Percentiles rank a stretch among this genome's conserved stretches.
phyloP scores from a whole-genome alignment of 352 stramenopile genomes.

The Thalassiosira hispida region DNA sequence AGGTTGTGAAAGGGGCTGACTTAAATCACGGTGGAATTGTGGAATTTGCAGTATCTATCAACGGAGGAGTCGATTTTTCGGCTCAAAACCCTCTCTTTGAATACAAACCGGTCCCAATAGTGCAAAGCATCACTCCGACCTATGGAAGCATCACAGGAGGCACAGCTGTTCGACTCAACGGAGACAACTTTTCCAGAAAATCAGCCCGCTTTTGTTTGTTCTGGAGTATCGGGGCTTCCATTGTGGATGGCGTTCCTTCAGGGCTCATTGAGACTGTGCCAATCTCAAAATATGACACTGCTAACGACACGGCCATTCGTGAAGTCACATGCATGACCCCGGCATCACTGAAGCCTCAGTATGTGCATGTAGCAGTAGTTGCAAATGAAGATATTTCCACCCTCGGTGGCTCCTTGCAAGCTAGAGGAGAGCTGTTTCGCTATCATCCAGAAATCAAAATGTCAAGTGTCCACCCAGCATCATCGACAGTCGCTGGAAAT shows the following conservation, averaged over 20 bases:
- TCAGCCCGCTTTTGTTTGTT: slow-evolving; percentile 53
- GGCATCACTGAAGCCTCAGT: slow-evolving; percentile 31
- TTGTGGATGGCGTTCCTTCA: slow-evolving; percentile 4
- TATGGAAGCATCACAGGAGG: slow-evolving; percentile 87
- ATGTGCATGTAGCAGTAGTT: slow-evolving; percentile 41
- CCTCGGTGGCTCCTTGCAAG: slow-evolving; percentile 30
- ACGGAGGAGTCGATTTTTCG: slow-evolving; percentile 86
- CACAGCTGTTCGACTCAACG: slow-evolving; percentile 71
- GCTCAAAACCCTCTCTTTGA: slow-evolving; percentile 48
- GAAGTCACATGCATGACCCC: slow-evolving; percentile 46
- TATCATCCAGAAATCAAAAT: slow-evolving; percentile 87
- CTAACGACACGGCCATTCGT: background rate
- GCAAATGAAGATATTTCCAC: slow-evolving; percentile 39
- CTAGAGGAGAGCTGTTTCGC: slow-evolving; percentile 78
- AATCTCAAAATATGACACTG: slow-evolving; percentile 40
- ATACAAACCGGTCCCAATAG: slow-evolving; percentile 84
- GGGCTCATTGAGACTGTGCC: slow-evolving; percentile 25
- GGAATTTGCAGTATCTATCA: slow-evolving; percentile 89
- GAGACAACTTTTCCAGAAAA: slow-evolving; percentile 52
- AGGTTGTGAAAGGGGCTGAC: slow-evolving; percentile 68
- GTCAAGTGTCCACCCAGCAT: slow-evolving; percentile 84
- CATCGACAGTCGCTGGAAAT: slow-evolving; percentile 87
- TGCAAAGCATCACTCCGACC: slow-evolving; percentile 80
- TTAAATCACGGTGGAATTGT: slow-evolving; percentile 82
- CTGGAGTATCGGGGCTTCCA: slow-evolving; percentile 34